Percentiles rank a stretch among this genome's conserved stretches.
These are phyloP conservation scores for Zymoseptoria pseudotritici DNA, from an alignment of 2,329 filamentous ascomycete genomes.

Conservation along the genomic window DNA sequence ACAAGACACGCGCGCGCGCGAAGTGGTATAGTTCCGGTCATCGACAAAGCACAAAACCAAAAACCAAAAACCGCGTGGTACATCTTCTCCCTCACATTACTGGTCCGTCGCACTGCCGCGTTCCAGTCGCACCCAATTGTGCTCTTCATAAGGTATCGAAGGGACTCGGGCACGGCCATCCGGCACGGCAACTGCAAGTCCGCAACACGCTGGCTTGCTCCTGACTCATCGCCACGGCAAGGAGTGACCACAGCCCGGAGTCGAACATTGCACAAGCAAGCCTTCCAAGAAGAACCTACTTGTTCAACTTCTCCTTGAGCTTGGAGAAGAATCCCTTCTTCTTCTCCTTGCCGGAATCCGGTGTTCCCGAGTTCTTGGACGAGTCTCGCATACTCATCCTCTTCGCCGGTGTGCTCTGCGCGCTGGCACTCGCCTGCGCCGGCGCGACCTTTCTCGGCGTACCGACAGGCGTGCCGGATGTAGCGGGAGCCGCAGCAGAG, in stretches of 20 bases:
- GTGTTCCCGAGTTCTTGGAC: slow-evolving; percentile 31
- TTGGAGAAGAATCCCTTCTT: slow-evolving; percentile 43
- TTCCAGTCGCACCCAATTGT: too few species aligned
- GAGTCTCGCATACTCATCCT: slow-evolving; percentile 21
- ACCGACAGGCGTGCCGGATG: slow-evolving; percentile 19
- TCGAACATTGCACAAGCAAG: not conserved
- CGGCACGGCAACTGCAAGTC: too few species aligned
- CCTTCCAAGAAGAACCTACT: slow-evolving; percentile 7
- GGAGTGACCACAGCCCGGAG: not conserved
- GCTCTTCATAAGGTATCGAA: too few species aligned
- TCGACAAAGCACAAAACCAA: not conserved
- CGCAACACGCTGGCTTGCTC: too few species aligned
- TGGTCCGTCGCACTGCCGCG: not conserved
- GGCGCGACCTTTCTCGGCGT: slow-evolving; percentile 16
- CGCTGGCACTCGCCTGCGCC: slow-evolving; percentile 3
- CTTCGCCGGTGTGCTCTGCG: slow-evolving; percentile 24
- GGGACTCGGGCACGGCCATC: too few species aligned
- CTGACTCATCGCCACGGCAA: not conserved
- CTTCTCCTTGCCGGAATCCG: slow-evolving; percentile 41
- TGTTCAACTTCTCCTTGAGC: slow-evolving; percentile 42
- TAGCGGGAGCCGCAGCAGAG: slow-evolving; percentile 26
- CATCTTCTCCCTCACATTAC: not conserved
- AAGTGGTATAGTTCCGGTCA: not conserved
- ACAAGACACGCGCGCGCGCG: not conserved
- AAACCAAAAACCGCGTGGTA: not conserved